Evolutionary conservation across 2,329 filamentous ascomycete genomes (phyloP).

Genomic region (Myriosclerotinia curreyana): DNA sequence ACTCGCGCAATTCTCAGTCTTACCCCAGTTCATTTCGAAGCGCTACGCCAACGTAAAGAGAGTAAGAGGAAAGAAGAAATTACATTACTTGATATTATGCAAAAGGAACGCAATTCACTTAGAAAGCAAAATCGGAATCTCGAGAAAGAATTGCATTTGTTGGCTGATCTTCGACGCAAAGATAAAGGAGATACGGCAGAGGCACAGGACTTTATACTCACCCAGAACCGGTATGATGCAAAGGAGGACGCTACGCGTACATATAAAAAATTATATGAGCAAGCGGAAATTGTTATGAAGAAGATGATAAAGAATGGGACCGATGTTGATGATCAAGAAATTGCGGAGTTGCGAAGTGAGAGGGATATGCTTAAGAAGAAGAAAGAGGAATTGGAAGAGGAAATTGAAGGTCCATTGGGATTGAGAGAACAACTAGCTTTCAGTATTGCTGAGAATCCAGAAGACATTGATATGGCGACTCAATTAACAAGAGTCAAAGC

Average conservation of each 20-base stretch:
- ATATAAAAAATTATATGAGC: conserved; percentile 1
- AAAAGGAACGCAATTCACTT: background rate
- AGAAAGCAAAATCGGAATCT: background rate
- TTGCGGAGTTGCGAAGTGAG: conserved; percentile 1
- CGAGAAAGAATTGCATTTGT: background rate
- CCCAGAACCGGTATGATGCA: background rate
- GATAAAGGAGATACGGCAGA: background rate
- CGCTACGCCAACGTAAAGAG: conserved; percentile 3
- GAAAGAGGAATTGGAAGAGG: conserved; percentile 11
- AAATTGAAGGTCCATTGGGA: conserved; percentile 10
- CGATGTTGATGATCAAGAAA: conserved; percentile 7
- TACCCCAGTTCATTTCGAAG: conserved; percentile 9
- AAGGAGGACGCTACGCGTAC: background rate
- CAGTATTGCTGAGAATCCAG: background rate
- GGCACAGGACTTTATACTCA: conserved; percentile 7
- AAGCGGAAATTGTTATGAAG: background rate
- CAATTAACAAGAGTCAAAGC: conserved; percentile 2
- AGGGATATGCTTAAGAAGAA: background rate
- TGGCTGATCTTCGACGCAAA: background rate
- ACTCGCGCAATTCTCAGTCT: conserved; percentile 12
- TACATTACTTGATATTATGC: background rate
- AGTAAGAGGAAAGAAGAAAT: background rate
- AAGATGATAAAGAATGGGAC: background rate
- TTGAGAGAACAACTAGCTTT: conserved; percentile 8
- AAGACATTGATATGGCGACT: background rate